A percentile compares a stretch with the other conserved stretches of the same genome.
Conservation (phyloP, 1,284 basidiomycete species). For the Pascua sp. region DNA sequence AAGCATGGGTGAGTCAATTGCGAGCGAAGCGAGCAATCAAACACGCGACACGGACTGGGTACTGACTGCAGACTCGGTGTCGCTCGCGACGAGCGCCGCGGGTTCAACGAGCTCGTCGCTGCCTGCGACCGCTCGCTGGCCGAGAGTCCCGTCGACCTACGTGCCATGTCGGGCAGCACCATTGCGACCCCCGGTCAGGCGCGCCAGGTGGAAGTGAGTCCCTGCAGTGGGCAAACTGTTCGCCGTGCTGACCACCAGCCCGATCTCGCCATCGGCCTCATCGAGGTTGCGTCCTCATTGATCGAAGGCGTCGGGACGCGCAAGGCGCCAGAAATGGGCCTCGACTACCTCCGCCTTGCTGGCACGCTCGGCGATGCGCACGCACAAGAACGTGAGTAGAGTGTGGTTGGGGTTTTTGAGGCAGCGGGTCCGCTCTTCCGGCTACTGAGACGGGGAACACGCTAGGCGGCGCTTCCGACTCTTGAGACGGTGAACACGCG, state of each 20-base stretch:
- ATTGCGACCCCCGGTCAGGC: conserved; percentile 31
- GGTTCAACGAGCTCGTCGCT: conserved; percentile 37
- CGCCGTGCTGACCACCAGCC: conserved; percentile 16
- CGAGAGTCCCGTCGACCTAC: conserved; percentile 30
- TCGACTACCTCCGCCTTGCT: conserved; percentile 44
- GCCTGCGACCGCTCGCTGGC: conserved; percentile 40
- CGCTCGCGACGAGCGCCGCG: conserved; percentile 39
- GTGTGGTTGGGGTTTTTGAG: too few species aligned
- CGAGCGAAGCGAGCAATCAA: too few species aligned
- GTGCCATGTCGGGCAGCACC: conserved; percentile 24
- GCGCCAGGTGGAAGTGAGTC: conserved; percentile 34
- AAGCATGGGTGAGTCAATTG: conserved; percentile 33
- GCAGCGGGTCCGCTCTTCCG: too few species aligned
- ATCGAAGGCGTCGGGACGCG: conserved; percentile 46
- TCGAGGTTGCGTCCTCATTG: conserved; percentile 47
- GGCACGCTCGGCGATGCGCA: conserved; percentile 43
- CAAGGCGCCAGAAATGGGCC: conserved; percentile 37
- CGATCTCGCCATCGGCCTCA: conserved; percentile 42
- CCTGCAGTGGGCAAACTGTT: neutral
- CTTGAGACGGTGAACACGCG: too few species aligned
- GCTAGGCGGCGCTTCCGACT: too few species aligned
- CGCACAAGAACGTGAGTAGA: conserved; percentile 46
- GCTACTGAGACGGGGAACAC: too few species aligned
- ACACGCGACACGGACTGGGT: neutral
- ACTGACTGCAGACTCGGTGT: conserved; percentile 31